phyloP scores from a whole-genome alignment of 257 asterid species.

The Cruciata laevipes region DNA sequence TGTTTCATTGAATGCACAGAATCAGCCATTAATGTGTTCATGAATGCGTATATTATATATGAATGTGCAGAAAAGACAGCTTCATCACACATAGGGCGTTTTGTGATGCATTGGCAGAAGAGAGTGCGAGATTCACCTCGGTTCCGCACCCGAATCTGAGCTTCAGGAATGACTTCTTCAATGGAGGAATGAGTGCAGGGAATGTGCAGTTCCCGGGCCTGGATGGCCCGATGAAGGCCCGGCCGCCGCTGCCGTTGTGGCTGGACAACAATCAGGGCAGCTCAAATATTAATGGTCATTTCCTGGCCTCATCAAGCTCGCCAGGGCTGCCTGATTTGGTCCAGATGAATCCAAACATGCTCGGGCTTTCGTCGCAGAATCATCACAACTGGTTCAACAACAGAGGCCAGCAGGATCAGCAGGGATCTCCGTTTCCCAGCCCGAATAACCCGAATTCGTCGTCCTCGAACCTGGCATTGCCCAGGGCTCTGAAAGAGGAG shows the following conservation, averaged over 20 bases:
- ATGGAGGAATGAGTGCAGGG: constrained; percentile 26
- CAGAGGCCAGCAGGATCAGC: constrained; percentile 21
- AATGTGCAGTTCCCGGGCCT: constrained; percentile 34
- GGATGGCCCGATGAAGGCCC: constrained; percentile 26
- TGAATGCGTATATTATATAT: no score
- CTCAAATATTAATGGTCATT: constrained; percentile 19
- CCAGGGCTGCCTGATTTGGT: constrained; percentile 47
- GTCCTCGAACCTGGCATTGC: constrained; percentile 17
- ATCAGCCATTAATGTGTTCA: not conserved
- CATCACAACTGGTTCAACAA: constrained; percentile 42
- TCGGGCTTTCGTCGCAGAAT: constrained; percentile 30
- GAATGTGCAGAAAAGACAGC: constrained; percentile 72
- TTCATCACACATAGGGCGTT: constrained; percentile 90
- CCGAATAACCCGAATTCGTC: constrained; percentile 26
- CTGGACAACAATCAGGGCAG: constrained; percentile 23
- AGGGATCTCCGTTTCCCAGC: constrained; percentile 18
- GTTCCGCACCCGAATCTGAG: constrained; percentile 40
- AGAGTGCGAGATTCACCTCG: constrained; percentile 57
- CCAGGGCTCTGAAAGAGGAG: constrained; percentile 47
- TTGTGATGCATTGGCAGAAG: constrained; percentile 85
- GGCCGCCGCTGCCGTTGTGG: constrained; percentile 23
- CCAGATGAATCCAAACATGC: constrained; percentile 37
- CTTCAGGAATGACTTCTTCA: constrained; percentile 51
- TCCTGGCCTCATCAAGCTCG: constrained; percentile 33
- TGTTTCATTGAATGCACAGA: constrained; percentile 16